These are phyloP conservation scores for Lentinula sp. DNA, from an alignment of 768 basidiomycete species.

Conservation along the genomic window DNA sequence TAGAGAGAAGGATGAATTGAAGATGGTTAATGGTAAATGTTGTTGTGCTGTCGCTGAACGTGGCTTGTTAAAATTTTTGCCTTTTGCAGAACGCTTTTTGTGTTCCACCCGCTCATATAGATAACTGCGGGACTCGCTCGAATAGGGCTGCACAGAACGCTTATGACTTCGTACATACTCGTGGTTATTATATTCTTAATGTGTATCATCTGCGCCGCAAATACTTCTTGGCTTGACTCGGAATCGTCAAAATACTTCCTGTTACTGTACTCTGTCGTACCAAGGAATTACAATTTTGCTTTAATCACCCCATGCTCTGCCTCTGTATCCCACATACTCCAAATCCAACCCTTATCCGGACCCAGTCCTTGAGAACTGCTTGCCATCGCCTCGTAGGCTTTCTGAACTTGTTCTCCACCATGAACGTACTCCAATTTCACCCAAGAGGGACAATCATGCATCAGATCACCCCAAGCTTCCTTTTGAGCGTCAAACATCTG, in stretches of 20 bases:
- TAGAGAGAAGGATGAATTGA: constrained; percentile 19
- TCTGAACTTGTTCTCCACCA: constrained; percentile 41
- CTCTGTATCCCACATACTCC: constrained; percentile 57
- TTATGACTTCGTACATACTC: neutral
- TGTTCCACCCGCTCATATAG: neutral
- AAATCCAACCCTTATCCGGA: constrained; percentile 53
- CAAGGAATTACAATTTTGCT: constrained; percentile 3
- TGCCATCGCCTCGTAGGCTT: constrained; percentile 41
- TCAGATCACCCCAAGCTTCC: constrained; percentile 53
- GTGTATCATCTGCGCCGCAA: neutral
- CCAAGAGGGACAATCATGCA: constrained; percentile 52
- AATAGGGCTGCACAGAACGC: neutral
- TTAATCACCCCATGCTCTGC: neutral
- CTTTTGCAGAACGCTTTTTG: neutral
- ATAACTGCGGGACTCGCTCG: neutral
- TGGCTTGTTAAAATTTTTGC: neutral
- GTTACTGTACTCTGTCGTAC: neutral
- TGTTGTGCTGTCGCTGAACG: neutral
- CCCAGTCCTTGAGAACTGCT: constrained; percentile 32
- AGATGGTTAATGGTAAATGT: neutral
- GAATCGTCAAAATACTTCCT: neutral
- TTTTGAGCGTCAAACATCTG: constrained; percentile 48
- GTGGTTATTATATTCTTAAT: neutral
- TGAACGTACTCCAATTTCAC: constrained; percentile 42
- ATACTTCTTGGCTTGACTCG: neutral